Conservation (phyloP, 768 basidiomycete genomes). For the Solioccasus polychromus region DNA sequence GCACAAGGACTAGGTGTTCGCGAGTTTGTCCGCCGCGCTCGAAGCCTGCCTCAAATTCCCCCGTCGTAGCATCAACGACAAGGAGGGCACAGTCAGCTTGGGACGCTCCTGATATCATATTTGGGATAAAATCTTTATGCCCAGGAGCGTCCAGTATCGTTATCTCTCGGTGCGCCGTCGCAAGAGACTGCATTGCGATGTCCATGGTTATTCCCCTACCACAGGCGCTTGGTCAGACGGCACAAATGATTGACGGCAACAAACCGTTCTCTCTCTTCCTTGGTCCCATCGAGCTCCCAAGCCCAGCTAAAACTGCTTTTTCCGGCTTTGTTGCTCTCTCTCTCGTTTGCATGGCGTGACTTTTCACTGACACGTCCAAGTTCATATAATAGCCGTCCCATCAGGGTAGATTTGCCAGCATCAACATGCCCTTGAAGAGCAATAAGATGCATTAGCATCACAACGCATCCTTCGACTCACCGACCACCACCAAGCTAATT, state of each 20-base stretch:
- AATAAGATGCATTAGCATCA: slow-evolving; percentile 9
- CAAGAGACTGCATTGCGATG: slow-evolving; percentile 78
- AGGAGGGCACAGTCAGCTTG: slow-evolving; percentile 95
- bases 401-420: slow-evolving; percentile 96
- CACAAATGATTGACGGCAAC: slow-evolving; percentile 12
- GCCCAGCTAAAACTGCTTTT: slow-evolving; percentile 98
- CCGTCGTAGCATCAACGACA: slow-evolving; percentile 85
- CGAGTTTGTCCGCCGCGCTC: slow-evolving; percentile 92
- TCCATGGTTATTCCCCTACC: slow-evolving; percentile 97
- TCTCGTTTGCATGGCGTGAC: slow-evolving; percentile 77
- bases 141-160: slow-evolving; percentile 98
- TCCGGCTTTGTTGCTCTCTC: slow-evolving; percentile 84
- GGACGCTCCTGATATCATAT: slow-evolving; percentile 98
- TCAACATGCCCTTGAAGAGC: slow-evolving; percentile 84
- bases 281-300: slow-evolving; percentile 92
- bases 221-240: slow-evolving; percentile 6
- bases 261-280: slow-evolving; percentile 91
- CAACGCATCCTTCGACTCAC: slow-evolving; percentile 39
- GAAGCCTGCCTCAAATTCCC: slow-evolving; percentile 96
- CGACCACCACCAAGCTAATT: slow-evolving; percentile 89
- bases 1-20: slow-evolving; percentile 88
- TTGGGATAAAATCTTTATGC: slow-evolving; percentile 96
- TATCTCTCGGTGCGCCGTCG: slow-evolving; percentile 72
- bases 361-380: slow-evolving; percentile 87
- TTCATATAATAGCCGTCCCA: slow-evolving; percentile 93